Base-by-base conservation (phyloP, 371 early-diverging fungal genomes). In the Mortierella sp. region DNA sequence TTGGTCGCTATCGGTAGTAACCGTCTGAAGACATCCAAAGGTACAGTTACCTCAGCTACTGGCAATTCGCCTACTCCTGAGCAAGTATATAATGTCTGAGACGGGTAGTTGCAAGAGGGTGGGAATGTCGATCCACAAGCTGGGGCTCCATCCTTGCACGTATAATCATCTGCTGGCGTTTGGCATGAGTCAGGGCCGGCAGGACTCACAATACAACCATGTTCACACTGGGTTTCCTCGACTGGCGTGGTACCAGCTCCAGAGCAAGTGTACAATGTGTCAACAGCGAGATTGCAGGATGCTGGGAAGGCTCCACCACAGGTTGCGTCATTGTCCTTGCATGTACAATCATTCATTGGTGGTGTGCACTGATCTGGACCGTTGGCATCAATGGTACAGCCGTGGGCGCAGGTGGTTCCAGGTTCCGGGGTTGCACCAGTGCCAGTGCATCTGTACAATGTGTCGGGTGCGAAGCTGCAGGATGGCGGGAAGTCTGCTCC, bases 51-150 rank as follows among this genome's bases (percentile, higher is more conserved):
- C 3, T 0, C 26, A 16, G 19, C n/a, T 13, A 30, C 46, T 16
- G 61, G 61, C 26, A 26, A 16, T n/a, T 28, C 28, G 19, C 61
- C 61, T 2, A 34, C 45, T 45, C 26, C 63, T 13, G 10, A 2
- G 30, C 64, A 63, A 0, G 21, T 34, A 30, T 63, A 63, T 12
- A 63, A 24, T 14, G 56, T n/a, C 1, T 24, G 18, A 1, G 26
- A 19, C 8, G 21, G 9, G 18, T 43, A 38, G 9, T 41, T 45
- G 41, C 64, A 63, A 1, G 28, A 31, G 2, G 27, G 8, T 21
- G 56, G 57, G 43, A 64, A 64, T 8, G 24, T n/a, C 2, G 27
- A 4, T 10, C 50, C 56, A n/a, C 64, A 64, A 21, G 24, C 26
- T 19, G 19, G 18, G 13, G 16, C 42, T 19, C 18, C 50, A 23